Conservation (phyloP, 1,139 yeast genomes). For the Taphrina betulina region DNA sequence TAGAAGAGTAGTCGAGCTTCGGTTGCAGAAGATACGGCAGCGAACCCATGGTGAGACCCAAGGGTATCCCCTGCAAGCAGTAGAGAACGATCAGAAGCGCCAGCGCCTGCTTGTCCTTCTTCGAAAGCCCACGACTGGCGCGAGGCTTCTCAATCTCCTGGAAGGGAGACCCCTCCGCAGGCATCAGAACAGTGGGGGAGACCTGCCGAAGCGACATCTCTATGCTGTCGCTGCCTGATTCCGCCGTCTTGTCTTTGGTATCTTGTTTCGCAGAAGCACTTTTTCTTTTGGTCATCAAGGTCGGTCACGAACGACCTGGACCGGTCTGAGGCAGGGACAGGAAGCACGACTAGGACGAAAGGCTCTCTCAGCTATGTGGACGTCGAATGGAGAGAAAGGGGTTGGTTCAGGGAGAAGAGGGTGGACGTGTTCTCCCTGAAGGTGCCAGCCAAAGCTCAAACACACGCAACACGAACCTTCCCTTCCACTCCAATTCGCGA, state of each 20-base stretch:
- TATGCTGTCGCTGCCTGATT: slow-evolving; percentile 1
- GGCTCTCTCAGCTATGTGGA: no score
- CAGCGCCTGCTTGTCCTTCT: slow-evolving; percentile 29
- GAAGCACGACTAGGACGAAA: no score
- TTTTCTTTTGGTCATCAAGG: background rate
- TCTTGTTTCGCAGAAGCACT: background rate
- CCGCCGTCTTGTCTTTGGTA: background rate
- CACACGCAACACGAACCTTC: no score
- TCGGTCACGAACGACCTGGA: no score
- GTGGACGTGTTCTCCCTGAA: no score
- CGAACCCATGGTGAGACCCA: slow-evolving; percentile 92
- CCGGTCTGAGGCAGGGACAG: no score
- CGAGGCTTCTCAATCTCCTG: slow-evolving; percentile 26
- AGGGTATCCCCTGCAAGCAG: slow-evolving; percentile 84
- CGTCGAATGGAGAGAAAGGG: no score
- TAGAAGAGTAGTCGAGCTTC: slow-evolving; percentile 78
- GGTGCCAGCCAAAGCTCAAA: no score
- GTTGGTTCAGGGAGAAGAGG: no score
- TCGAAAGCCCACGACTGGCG: slow-evolving; percentile 17
- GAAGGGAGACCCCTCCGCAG: slow-evolving; percentile 6
- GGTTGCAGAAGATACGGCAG: slow-evolving; percentile 88
- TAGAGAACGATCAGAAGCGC: slow-evolving; percentile 30
- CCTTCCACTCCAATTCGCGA: no score
- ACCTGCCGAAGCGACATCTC: slow-evolving; percentile 29
- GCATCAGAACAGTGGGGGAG: slow-evolving; percentile 1